phyloP scores from a whole-genome alignment of 305 asterid species.

The Rubia occidens region DNA sequence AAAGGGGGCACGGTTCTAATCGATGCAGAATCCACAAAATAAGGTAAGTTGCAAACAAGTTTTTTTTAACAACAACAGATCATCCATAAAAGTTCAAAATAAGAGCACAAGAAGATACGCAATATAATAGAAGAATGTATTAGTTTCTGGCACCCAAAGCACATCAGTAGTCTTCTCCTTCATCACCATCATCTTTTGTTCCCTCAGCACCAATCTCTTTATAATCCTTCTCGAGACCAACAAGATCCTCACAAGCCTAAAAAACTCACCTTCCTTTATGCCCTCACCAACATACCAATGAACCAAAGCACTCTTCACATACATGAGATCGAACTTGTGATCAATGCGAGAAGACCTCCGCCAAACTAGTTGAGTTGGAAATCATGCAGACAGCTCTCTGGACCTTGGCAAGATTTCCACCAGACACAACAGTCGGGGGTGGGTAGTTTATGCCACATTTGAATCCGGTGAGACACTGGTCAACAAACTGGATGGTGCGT shows the following conservation, averaged over 20 bases:
- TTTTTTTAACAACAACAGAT: no score
- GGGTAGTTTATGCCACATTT: constrained; percentile 23
- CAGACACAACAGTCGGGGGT: constrained; percentile 24
- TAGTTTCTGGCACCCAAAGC: no score
- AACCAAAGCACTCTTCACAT: constrained; percentile 21
- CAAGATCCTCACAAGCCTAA: constrained; percentile 25
- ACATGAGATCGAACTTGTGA: constrained; percentile 26
- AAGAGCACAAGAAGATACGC: no score
- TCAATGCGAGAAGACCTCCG: constrained; percentile 25
- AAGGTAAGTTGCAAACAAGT: no score
- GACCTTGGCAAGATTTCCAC: constrained; percentile 22
- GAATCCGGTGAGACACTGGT: constrained; percentile 27
- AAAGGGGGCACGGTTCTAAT: no score
- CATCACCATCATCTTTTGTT: constrained; percentile 20
- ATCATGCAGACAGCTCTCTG: constrained; percentile 10
- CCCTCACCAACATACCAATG: constrained; percentile 28
- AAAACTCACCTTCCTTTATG: constrained; percentile 26
- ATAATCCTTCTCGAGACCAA: constrained; percentile 22
- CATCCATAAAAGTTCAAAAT: no score
- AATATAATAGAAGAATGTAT: no score
- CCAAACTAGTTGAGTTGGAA: constrained; percentile 22
- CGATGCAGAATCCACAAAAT: no score
- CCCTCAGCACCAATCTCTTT: constrained; percentile 27
- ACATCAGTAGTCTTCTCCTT: constrained; percentile 17
- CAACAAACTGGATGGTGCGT: constrained; percentile 24